Percentiles rank a stretch among this genome's conserved stretches.
phyloP scores from a whole-genome alignment of 169 alveolate species.

The Hammondia hammondi region DNA sequence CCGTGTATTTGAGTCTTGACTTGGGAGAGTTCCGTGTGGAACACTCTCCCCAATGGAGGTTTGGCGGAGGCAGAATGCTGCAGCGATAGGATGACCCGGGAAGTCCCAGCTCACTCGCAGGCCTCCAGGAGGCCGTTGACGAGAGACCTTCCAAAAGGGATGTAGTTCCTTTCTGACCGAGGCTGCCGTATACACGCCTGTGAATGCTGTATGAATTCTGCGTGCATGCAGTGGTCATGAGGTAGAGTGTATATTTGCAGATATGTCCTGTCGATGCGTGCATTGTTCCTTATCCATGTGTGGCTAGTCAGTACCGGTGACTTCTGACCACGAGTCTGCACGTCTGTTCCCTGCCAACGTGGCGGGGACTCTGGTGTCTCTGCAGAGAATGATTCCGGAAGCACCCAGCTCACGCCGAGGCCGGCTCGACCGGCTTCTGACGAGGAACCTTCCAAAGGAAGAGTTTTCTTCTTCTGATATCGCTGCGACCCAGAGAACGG shows the following conservation, averaged over 20 bases:
- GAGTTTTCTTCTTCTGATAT: not conserved
- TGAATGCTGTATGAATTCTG: too few relatives aligned
- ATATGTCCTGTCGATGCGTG: not conserved
- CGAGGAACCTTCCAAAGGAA: constrained; percentile 66
- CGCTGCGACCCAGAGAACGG: not conserved
- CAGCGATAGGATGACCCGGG: constrained; percentile 73
- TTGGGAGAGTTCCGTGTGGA: too few relatives aligned
- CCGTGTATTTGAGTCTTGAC: too few relatives aligned
- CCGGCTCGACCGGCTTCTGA: constrained; percentile 64
- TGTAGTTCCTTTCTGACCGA: not conserved
- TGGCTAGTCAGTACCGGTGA: too few relatives aligned
- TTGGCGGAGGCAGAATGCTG: not conserved
- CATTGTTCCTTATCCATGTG: too few relatives aligned
- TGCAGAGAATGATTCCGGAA: constrained; percentile 74
- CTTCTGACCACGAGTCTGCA: not conserved
- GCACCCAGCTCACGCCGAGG: constrained; percentile 84
- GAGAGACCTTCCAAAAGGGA: constrained; percentile 66
- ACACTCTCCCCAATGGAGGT: too few relatives aligned
- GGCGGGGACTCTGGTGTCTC: not conserved
- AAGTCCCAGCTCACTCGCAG: constrained; percentile 86
- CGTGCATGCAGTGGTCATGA: too few relatives aligned
- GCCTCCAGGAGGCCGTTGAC: constrained; percentile 67
- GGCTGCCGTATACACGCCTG: not conserved
- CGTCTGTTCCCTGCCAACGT: not conserved
- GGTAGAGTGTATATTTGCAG: not conserved